Evolutionary conservation across 352 stramenopile species (phyloP).

Genomic region (Albugo laibachii): DNA sequence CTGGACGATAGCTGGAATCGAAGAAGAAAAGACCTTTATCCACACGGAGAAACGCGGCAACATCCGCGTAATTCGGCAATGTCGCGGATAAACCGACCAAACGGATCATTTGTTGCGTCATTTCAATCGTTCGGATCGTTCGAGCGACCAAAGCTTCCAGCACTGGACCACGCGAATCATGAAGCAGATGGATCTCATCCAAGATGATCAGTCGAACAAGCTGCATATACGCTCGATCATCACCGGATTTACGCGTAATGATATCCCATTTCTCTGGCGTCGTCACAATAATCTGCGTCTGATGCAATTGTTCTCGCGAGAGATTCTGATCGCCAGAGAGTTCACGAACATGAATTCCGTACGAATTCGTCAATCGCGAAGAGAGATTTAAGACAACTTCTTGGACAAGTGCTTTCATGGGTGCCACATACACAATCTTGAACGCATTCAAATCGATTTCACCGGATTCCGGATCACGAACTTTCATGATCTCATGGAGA

Average conservation of each 20-base stretch:
- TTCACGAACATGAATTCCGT: slow-evolving; percentile 92
- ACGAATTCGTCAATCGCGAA: slow-evolving; percentile 79
- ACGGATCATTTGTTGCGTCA: slow-evolving; percentile 91
- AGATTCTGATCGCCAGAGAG: slow-evolving; percentile 97
- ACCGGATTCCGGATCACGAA: slow-evolving; percentile 45
- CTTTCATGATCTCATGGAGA: slow-evolving; percentile 95
- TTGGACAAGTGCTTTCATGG: slow-evolving; percentile 99
- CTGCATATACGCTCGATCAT: slow-evolving; percentile 94
- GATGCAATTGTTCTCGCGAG: slow-evolving; percentile 91
- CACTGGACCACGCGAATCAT: slow-evolving; percentile 96
- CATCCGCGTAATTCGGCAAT: slow-evolving; percentile 98
- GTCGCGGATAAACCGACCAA: slow-evolving; percentile 97
- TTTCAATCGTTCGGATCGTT: slow-evolving; percentile 96
- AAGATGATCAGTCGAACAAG: slow-evolving; percentile 98
- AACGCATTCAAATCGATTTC: slow-evolving; percentile 91
- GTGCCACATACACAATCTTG: slow-evolving; percentile 99
- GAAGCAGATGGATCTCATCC: slow-evolving; percentile 99
- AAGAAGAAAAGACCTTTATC: slow-evolving; percentile 99
- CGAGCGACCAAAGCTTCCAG: slow-evolving; percentile 95
- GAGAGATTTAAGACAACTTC: slow-evolving; percentile 97
- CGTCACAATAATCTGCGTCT: slow-evolving; percentile 99
- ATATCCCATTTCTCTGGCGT: slow-evolving; percentile 99
- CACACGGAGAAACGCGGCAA: slow-evolving; percentile 96
- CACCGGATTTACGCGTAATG: slow-evolving; percentile 96
- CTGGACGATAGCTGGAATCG: slow-evolving; percentile 96